These are phyloP conservation scores for Phaeosphaeria sp. DNA, from an alignment of 2,329 filamentous ascomycete species.

Conservation along the genomic window DNA sequence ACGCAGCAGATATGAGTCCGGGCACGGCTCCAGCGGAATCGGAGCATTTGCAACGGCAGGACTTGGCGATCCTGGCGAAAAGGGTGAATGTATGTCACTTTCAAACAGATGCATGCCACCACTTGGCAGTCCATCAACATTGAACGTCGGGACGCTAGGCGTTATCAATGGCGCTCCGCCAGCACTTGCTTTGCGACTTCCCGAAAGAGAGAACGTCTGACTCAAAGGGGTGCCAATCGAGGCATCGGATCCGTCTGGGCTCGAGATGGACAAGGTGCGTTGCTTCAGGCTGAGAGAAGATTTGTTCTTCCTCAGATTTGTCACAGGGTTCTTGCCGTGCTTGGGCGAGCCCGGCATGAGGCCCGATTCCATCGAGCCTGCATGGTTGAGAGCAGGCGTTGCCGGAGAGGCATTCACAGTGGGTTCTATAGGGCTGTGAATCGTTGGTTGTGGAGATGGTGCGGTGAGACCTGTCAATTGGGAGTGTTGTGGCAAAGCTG, in stretches of 20 bases:
- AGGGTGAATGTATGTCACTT: slow-evolving; percentile 75
- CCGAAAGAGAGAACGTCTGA: slow-evolving; percentile 65
- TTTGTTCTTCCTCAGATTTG: slow-evolving; percentile 57
- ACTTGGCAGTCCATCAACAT: slow-evolving; percentile 62
- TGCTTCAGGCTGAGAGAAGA: slow-evolving; percentile 71
- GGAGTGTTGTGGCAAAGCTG: slow-evolving; percentile 38
- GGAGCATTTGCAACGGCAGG: slow-evolving; percentile 70
- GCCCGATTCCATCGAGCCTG: slow-evolving; percentile 53
- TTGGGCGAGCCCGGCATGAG: slow-evolving; percentile 46
- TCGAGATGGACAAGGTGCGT: slow-evolving; percentile 74
- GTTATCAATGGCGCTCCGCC: slow-evolving; percentile 73
- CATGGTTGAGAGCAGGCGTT: slow-evolving; percentile 45
- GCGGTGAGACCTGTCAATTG: slow-evolving; percentile 33
- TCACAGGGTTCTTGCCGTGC: slow-evolving; percentile 35
- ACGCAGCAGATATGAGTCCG: slow-evolving; percentile 84
- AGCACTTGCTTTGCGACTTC: slow-evolving; percentile 54
- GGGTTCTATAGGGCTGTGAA: slow-evolving; percentile 51
- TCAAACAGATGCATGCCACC: slow-evolving; percentile 85
- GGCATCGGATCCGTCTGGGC: slow-evolving; percentile 66
- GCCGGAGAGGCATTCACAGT: slow-evolving; percentile 51
- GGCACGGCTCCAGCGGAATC: slow-evolving; percentile 86
- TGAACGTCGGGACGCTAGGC: slow-evolving; percentile 69
- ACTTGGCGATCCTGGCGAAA: slow-evolving; percentile 70
- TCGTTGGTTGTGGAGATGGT: slow-evolving; percentile 41
- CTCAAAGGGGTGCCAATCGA: slow-evolving; percentile 79